Conservation (phyloP, 2,329 filamentous ascomycete genomes). For the Graphilbum sp. region DNA sequence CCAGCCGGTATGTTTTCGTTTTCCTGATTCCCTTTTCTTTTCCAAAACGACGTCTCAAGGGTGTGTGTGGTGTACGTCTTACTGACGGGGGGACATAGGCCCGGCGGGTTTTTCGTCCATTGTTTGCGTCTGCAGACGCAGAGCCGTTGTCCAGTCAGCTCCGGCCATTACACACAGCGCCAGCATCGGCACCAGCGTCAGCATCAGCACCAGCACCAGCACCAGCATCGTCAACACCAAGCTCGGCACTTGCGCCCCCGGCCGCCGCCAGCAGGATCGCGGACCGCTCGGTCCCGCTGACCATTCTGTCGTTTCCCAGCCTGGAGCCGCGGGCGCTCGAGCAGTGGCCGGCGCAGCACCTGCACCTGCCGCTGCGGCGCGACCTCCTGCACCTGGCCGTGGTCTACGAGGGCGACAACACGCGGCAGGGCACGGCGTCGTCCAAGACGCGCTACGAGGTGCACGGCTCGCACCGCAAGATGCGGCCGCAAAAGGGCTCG, state of each 20-base stretch:
- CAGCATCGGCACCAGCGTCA: no score
- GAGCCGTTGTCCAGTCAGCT: no score
- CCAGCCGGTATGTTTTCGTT: background rate
- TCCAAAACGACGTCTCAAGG: no score
- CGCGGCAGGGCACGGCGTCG: constrained; percentile 72
- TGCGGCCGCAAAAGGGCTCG: constrained; percentile 73
- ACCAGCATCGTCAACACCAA: no score
- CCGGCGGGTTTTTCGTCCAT: no score
- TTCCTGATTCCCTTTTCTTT: no score
- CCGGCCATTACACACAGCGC: no score
- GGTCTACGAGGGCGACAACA: constrained; percentile 78
- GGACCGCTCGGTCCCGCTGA: constrained; percentile 65
- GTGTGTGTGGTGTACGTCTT: no score
- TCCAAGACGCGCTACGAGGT: constrained; percentile 73
- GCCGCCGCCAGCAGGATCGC: constrained; percentile 8
- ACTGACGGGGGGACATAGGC: no score
- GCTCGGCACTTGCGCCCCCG: background rate
- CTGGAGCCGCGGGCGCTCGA: constrained; percentile 71
- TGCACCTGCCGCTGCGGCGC: constrained; percentile 71
- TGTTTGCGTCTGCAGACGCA: no score
- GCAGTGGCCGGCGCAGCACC: constrained; percentile 64
- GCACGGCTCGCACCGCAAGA: constrained; percentile 65
- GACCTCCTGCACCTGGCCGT: constrained; percentile 89
- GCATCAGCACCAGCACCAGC: background rate
- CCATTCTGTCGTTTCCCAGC: constrained; percentile 77